A percentile compares a stretch with the other conserved stretches of the same genome.
Conservation (phyloP, 1,139 yeast species). For the Debaryomyces fabryi region DNA sequence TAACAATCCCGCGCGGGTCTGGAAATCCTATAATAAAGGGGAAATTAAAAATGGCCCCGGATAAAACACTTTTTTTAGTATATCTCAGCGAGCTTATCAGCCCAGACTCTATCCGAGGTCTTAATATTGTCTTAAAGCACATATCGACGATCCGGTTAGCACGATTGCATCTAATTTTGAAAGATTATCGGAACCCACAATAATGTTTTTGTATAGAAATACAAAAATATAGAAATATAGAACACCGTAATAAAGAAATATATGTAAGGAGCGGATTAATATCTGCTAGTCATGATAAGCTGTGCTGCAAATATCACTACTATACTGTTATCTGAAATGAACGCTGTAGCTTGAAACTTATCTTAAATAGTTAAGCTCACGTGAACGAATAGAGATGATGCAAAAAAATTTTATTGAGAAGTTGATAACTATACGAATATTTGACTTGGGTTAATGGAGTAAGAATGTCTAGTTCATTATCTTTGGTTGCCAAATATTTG, state of each 20-base stretch:
- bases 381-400: slow-evolving; percentile 5
- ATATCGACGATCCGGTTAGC: neutral
- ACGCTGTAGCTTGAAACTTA: neutral
- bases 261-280: too few relatives aligned
- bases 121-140: neutral
- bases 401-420: slow-evolving; percentile 4
- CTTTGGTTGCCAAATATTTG: slow-evolving; percentile 34
- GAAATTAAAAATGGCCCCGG: neutral
- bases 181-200: neutral
- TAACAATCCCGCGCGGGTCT: neutral
- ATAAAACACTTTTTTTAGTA: neutral
- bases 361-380: neutral
- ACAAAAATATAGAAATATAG: too few relatives aligned
- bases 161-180: neutral
- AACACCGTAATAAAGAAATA: too few relatives aligned
- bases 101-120: neutral
- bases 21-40: neutral
- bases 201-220: neutral
- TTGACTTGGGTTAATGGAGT: neutral
- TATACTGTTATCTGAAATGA: too few relatives aligned
- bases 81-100: neutral
- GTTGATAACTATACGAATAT: slow-evolving; percentile 2
- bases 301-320: too few relatives aligned
- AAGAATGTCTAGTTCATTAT: slow-evolving; percentile 20
- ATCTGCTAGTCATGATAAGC: too few relatives aligned